phyloP scores from a whole-genome alignment of 768 basidiomycete species.

The Tricholoma hemisulphureum region DNA sequence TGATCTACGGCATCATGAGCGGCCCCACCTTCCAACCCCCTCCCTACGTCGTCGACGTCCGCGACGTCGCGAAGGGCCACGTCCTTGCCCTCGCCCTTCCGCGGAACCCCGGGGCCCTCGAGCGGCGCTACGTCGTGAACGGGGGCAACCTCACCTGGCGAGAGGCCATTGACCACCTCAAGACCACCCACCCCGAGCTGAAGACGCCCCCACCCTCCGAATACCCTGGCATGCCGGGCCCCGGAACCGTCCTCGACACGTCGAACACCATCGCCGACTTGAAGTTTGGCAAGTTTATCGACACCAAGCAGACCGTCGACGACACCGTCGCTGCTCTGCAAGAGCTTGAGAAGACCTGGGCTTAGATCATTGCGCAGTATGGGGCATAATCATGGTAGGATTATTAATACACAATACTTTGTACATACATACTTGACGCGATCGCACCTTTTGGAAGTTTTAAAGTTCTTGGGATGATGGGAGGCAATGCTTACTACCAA shows the following conservation, averaged over 20 bases:
- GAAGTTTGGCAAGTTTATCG: constrained; percentile 14
- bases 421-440: too few species aligned
- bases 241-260: constrained; percentile 24
- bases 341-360: neutral
- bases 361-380: too few species aligned
- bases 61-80: constrained; percentile 36
- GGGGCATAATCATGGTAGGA: too few species aligned
- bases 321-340: neutral
- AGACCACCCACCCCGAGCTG: neutral
- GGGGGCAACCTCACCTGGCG: constrained; percentile 29
- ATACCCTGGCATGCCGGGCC: constrained; percentile 21
- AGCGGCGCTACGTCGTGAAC: constrained; percentile 32
- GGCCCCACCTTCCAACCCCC: constrained; percentile 19
- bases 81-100: constrained; percentile 31
- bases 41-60: constrained; percentile 34
- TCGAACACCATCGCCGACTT: constrained; percentile 26
- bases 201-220: neutral
- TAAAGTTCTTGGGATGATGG: too few species aligned
- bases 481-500: too few species aligned
- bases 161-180: constrained; percentile 14
- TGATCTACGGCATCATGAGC: constrained; percentile 28
- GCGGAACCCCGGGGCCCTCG: constrained; percentile 14
- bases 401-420: too few species aligned
- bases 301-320: neutral
- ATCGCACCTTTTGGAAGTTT: too few species aligned